Evolutionary conservation across 129 eudicot species (phyloP), one percentile per base, ranked within the genome.

Genomic region (Kitagawia praeruptora): DNA sequence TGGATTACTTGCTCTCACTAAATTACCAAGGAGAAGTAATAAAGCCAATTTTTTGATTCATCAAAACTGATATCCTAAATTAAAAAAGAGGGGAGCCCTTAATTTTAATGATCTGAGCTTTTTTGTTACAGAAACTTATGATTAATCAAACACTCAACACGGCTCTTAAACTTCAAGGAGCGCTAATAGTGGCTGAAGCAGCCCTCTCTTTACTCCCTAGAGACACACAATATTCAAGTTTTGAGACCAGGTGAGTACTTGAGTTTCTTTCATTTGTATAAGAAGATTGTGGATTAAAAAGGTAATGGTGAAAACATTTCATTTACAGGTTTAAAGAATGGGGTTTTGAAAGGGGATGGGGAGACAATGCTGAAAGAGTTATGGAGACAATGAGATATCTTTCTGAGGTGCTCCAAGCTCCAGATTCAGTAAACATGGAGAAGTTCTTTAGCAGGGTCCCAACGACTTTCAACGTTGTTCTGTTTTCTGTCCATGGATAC

Each of bases 271-370:
- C 41, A 34, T 73, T 49, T 67, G 34, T 46, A 2, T 61, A 1
- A 39, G 38, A 28, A 45, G 47, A 34, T 15, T 23, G 54, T 42
- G 4, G 9, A 42, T 3, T 23, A 3, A 23, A 21, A 21, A 23
- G 4, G 53, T 73, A 73, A 44, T n/a, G 12, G 37, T 23, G 76
- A 13, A 23, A 39, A 63, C 40, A 38, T 70, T 63, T 44, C 67
- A 46, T 76, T 58, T 79, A 47, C 87, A 96, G 99, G 86, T 92
- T 96, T 61, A 90, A 91, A 83, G 93, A 96, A 75, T 96, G 99
- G 99, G 99, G 99, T 6, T 90, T 96, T 70, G 98, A 96, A 85
- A 96, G 90, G 81, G 99, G 99, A 63, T 96, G 99, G 99, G 99
- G 99, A 23, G 92, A 90, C 77, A 92, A 84, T 44, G 93, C 97